Evolutionary conservation across 495 filamentous ascomycete species (phyloP), one percentile per base, ranked within the genome.

Genomic region (Aspergillus ellipticus): DNA sequence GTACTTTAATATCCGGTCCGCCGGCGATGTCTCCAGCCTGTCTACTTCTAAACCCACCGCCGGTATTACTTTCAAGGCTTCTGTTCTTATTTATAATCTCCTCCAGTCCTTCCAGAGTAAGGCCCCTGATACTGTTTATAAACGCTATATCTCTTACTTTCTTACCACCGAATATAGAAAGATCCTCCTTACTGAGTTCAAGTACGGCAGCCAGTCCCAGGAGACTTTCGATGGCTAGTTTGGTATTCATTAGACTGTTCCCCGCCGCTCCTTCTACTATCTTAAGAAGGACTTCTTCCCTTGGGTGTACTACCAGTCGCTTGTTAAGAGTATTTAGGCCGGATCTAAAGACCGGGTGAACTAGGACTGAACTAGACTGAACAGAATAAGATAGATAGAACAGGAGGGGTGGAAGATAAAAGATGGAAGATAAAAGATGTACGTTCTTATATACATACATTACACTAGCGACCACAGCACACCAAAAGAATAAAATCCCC

Each of bases 281-380:
- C 53, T 89, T 47, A 89, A 89, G 77, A 89, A 87, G 73, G 78
- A 86, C 61, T 84, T 89, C 60, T 89, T 89, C 75, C 83, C 83
- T 0, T 85, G 82, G 82, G 83, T 86, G 45, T 86, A 85, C 61
- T 74, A 71, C 16, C 71, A 79, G 13, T 74, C 70, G 8, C 81
- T 84, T 80, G 74, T 85, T 10, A 84, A 82, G 66, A 82, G 83
- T 3, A 79, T 72, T n/a, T 86, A 82, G 83, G 81, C 72, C 19
- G 83, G 83, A 24, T 78, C 82, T 7, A 82, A 82, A 65, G 83
- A 82, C 4, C 84, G 71, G 68, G 5, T 57, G n/a, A 51, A 52
- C 6, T 58, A 53, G 20, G 15, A 16, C 17, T 11, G 16, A 13
- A 11, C 31, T 28, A 33, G 24, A 28, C 7, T 3, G 24, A 7